These are phyloP conservation scores for Diaporthe sp. DNA, from an alignment of 2,329 filamentous ascomycete genomes.

Conservation along the genomic window DNA sequence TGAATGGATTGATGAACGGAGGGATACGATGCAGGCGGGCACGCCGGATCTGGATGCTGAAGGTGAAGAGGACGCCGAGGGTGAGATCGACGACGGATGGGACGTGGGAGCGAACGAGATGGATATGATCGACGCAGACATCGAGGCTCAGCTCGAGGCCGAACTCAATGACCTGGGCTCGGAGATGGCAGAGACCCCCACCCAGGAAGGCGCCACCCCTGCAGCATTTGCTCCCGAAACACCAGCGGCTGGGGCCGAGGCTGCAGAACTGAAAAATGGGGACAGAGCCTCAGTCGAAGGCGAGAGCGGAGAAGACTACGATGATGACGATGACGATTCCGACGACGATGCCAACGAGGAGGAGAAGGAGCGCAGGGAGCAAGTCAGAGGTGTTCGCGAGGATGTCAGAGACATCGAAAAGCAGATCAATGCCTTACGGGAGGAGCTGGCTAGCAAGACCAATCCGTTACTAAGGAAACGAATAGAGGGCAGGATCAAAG, in stretches of 20 bases:
- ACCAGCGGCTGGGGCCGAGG: slow-evolving; percentile 58
- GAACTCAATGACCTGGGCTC: slow-evolving; percentile 63
- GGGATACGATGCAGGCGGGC: slow-evolving; percentile 42
- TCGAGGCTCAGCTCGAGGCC: slow-evolving; percentile 51
- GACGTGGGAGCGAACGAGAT: slow-evolving; percentile 43
- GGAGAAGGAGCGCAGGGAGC: slow-evolving; percentile 62
- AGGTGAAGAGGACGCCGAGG: slow-evolving; percentile 63
- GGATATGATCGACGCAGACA: slow-evolving; percentile 53
- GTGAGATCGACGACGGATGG: slow-evolving; percentile 53
- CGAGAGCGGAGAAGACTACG: slow-evolving; percentile 59
- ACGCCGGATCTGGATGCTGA: slow-evolving; percentile 52
- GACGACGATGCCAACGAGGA: slow-evolving; percentile 70
- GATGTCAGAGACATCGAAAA: slow-evolving; percentile 68
- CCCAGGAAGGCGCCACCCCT: slow-evolving; percentile 55
- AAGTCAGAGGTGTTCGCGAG: slow-evolving; percentile 68
- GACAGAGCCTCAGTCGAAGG: slow-evolving; percentile 57
- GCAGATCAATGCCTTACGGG: slow-evolving; percentile 61
- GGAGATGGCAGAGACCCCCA: slow-evolving; percentile 63
- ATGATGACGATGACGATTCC: slow-evolving; percentile 67
- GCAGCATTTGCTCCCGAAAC: slow-evolving; percentile 57
- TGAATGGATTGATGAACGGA: slow-evolving; percentile 73
- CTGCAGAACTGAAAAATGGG: slow-evolving; percentile 61
- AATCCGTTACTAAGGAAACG: slow-evolving; percentile 66
- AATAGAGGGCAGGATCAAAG: slow-evolving; percentile 64
- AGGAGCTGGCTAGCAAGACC: slow-evolving; percentile 58